phyloP scores from a whole-genome alignment of 495 filamentous ascomycete species.

The Letharia lupina region DNA sequence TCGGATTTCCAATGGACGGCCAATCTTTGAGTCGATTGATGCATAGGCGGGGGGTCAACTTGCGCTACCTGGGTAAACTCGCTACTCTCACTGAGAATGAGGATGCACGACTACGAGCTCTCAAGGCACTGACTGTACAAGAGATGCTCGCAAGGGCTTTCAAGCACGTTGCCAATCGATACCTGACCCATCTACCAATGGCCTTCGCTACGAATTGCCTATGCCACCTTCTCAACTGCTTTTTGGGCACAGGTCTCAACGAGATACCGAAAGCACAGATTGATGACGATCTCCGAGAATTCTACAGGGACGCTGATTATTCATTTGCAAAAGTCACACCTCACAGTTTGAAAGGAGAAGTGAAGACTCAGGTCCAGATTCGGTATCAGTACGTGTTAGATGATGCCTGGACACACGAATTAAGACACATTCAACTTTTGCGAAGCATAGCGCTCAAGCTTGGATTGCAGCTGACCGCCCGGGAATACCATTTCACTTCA shows the following conservation, averaged over 20 bases:
- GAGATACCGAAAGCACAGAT: conserved; percentile 63
- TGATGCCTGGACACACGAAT: conserved; percentile 52
- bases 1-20: conserved; percentile 97
- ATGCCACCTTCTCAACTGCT: conserved; percentile 87
- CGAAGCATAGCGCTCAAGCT: conserved; percentile 85
- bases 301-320: conserved; percentile 80
- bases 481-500: conserved; percentile 67
- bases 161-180: conserved; percentile 80
- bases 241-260: conserved; percentile 74
- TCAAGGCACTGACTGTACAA: conserved; percentile 67
- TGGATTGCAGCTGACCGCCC: conserved; percentile 78
- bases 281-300: conserved; percentile 59
- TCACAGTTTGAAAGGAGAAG: conserved; percentile 55
- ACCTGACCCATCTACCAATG: conserved; percentile 71
- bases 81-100: conserved; percentile 57
- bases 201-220: conserved; percentile 67
- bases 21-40: conserved; percentile 78
- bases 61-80: conserved; percentile 85
- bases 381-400: conserved; percentile 71
- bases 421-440: conserved; percentile 73
- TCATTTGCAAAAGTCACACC: conserved; percentile 70
- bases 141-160: conserved; percentile 92
- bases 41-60: conserved; percentile 96
- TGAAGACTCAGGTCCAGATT: conserved; percentile 60
- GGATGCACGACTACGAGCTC: conserved; percentile 63